Conservation (phyloP, 768 basidiomycete genomes). For the Suillus alpinus region DNA sequence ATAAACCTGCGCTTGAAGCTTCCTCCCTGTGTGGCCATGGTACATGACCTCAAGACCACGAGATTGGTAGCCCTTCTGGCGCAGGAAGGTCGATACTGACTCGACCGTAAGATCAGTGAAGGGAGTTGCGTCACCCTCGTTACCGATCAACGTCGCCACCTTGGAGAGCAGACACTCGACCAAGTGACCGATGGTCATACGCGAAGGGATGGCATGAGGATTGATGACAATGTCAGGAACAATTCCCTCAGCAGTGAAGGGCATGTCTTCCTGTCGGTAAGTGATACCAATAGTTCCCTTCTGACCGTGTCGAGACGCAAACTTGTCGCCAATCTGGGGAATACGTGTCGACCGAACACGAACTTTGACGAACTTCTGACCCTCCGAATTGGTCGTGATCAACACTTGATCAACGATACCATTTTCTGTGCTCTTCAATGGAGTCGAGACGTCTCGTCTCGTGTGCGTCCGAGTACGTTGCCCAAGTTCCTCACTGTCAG, state of each 20-base stretch:
- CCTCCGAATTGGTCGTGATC: constrained; percentile 93
- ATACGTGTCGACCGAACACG: constrained; percentile 94
- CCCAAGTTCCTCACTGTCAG: constrained; percentile 95
- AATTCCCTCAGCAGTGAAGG: constrained; percentile 95
- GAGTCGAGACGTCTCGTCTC: constrained; percentile 94
- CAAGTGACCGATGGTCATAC: constrained; percentile 99
- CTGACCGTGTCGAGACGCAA: constrained; percentile 98
- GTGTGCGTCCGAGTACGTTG: constrained; percentile 93
- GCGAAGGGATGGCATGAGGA: constrained; percentile 98
- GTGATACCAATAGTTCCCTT: constrained; percentile 99
- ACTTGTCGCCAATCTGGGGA: constrained; percentile 98
- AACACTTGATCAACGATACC: constrained; percentile 98
- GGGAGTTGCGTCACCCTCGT: constrained; percentile 97
- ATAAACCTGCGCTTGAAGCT: constrained; percentile 97
- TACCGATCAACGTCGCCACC: constrained; percentile 92
- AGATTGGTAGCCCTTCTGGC: constrained; percentile 91
- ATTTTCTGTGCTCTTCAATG: constrained; percentile 95
- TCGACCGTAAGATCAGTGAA: constrained; percentile 98
- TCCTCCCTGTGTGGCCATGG: constrained; percentile 97
- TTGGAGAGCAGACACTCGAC: constrained; percentile 97
- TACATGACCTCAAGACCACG: constrained; percentile 98
- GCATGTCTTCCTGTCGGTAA: constrained; percentile 99
- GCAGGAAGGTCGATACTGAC: constrained; percentile 89
- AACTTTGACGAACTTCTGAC: constrained; percentile 97
- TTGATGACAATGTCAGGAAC: constrained; percentile 98